These are phyloP conservation scores for Nothophytophthora sp. DNA, from an alignment of 352 stramenopile genomes.

Conservation along the genomic window DNA sequence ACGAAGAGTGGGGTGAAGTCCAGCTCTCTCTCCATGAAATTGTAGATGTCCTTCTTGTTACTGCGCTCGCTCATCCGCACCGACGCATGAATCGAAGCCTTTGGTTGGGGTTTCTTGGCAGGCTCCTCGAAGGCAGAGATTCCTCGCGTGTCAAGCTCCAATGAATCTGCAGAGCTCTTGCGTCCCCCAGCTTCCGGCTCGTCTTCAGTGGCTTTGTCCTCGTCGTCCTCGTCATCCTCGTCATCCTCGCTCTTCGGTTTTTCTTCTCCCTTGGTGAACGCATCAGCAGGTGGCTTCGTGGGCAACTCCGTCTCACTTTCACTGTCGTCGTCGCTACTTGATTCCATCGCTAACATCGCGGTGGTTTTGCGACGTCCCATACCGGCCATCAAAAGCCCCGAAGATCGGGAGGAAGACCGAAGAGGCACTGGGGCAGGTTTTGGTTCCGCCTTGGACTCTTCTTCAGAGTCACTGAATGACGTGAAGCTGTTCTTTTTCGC, in stretches of 20 bases:
- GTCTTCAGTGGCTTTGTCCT: constrained; percentile 25
- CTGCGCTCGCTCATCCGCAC: constrained; percentile 48
- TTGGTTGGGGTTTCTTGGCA: constrained; percentile 28
- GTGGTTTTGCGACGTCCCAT: constrained; percentile 73
- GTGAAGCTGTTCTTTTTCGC: constrained; percentile 82
- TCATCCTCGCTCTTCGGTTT: constrained; percentile 24
- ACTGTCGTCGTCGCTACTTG: constrained; percentile 74
- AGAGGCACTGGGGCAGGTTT: constrained; percentile 49
- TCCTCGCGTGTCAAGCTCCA: constrained; percentile 78
- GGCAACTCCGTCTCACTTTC: constrained; percentile 56
- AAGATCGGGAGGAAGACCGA: constrained; percentile 36
- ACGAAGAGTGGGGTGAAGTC: constrained; percentile 88
- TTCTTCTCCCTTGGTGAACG: constrained; percentile 30
- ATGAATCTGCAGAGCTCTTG: constrained; percentile 78
- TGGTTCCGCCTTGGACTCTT: constrained; percentile 74
- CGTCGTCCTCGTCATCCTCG: constrained; percentile 24
- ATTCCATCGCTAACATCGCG: constrained; percentile 71
- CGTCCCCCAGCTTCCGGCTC: constrained; percentile 34
- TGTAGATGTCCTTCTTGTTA: constrained; percentile 85
- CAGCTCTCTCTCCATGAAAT: constrained; percentile 84
- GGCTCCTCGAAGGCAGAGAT: constrained; percentile 79
- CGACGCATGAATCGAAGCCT: constrained; percentile 33
- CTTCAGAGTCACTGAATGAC: constrained; percentile 86
- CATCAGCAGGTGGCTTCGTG: constrained; percentile 48
- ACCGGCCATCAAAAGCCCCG: constrained; percentile 56